Evolutionary conservation across 352 stramenopile genomes (phyloP).

Genomic region (Pythium monospermum): DNA sequence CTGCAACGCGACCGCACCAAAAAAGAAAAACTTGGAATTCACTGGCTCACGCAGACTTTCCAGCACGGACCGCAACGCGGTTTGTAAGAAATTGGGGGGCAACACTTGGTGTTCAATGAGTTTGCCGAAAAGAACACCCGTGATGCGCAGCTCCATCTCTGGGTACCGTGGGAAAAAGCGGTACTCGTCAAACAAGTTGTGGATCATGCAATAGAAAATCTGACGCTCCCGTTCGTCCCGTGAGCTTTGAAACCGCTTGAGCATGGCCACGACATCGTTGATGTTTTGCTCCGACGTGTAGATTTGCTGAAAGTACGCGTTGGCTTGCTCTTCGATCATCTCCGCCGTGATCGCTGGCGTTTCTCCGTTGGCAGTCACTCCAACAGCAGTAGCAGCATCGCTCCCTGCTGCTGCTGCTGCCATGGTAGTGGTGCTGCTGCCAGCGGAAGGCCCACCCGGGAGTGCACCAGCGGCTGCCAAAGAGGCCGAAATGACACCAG

Average conservation of each 20-base stretch:
- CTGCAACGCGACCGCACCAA: slow-evolving; percentile 97
- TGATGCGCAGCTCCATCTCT: slow-evolving; percentile 98
- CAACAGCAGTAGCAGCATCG: slow-evolving; percentile 15
- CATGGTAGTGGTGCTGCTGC: neutral
- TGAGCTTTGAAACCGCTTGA: slow-evolving; percentile 97
- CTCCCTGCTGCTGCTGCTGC: neutral
- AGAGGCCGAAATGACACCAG: neutral
- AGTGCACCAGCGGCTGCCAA: neutral
- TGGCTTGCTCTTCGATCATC: slow-evolving; percentile 98
- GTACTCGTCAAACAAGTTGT: slow-evolving; percentile 99
- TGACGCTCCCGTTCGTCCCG: slow-evolving; percentile 95
- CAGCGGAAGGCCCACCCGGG: slow-evolving; percentile 14
- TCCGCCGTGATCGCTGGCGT: slow-evolving; percentile 74
- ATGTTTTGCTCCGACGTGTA: slow-evolving; percentile 98
- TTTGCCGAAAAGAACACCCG: slow-evolving; percentile 96
- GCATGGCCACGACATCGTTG: slow-evolving; percentile 96
- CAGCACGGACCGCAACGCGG: slow-evolving; percentile 96
- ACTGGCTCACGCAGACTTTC: slow-evolving; percentile 95
- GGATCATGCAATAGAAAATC: slow-evolving; percentile 99
- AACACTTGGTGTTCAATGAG: slow-evolving; percentile 99
- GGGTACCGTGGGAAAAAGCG: slow-evolving; percentile 99
- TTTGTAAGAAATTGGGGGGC: slow-evolving; percentile 96
- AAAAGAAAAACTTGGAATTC: slow-evolving; percentile 98
- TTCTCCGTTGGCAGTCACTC: neutral
- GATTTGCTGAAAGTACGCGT: slow-evolving; percentile 99